These are phyloP conservation scores for Orbilia blumenaviensis DNA, from an alignment of 2,329 filamentous ascomycete genomes.

Conservation along the genomic window DNA sequence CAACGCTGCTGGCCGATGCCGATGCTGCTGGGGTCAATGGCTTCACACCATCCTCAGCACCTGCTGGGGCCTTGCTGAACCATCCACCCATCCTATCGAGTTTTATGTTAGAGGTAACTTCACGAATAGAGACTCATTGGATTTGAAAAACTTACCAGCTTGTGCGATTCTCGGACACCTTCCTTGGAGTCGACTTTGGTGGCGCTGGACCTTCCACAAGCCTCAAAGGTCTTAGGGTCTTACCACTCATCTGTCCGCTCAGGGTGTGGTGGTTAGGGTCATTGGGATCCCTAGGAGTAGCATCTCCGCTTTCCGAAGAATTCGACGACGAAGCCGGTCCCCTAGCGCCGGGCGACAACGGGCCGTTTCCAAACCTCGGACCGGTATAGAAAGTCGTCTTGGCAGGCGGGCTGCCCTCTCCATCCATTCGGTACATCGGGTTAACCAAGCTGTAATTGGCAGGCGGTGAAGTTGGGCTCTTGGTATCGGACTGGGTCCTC, in stretches of 20 bases:
- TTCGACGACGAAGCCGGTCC: slow-evolving; percentile 52
- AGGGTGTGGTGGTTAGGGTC: slow-evolving; percentile 64
- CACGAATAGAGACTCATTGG: neutral
- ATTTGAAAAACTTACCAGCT: slow-evolving; percentile 56
- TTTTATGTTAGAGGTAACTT: slow-evolving; percentile 8
- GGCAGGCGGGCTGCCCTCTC: slow-evolving; percentile 54
- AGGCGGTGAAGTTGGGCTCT: slow-evolving; percentile 37
- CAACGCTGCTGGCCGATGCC: slow-evolving; percentile 51
- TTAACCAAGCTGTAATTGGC: slow-evolving; percentile 45
- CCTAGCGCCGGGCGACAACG: slow-evolving; percentile 51
- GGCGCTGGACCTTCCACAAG: slow-evolving; percentile 79
- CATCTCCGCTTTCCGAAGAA: slow-evolving; percentile 48
- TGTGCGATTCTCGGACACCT: slow-evolving; percentile 56
- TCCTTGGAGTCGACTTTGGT: slow-evolving; percentile 53
- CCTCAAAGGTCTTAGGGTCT: slow-evolving; percentile 83
- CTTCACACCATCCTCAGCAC: slow-evolving; percentile 4
- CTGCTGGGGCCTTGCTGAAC: slow-evolving; percentile 54
- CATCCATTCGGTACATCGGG: slow-evolving; percentile 55
- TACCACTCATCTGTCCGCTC: slow-evolving; percentile 65
- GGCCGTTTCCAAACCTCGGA: slow-evolving; percentile 43
- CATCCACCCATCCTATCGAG: slow-evolving; percentile 56
- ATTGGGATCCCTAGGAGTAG: slow-evolving; percentile 18
- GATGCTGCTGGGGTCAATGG: slow-evolving; percentile 37
- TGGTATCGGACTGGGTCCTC: slow-evolving; percentile 64
- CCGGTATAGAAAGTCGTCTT: slow-evolving; percentile 56